phyloP scores from a whole-genome alignment of 805 yeast genomes.

The Wickerhamomyces rabaulensis region DNA sequence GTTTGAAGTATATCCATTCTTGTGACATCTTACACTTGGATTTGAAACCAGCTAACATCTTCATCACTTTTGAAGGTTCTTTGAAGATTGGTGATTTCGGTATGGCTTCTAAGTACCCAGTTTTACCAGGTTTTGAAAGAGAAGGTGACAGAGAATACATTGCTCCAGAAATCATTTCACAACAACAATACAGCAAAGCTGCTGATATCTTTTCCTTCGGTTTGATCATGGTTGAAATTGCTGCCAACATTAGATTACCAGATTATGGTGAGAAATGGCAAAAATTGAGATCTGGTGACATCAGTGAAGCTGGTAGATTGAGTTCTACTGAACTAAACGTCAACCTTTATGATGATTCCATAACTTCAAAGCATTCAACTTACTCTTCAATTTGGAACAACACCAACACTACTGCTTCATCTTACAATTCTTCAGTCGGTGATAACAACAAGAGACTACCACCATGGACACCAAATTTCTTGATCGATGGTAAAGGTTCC shows the following conservation, averaged over 20 bases:
- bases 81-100: conserved; percentile 97
- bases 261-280: conserved; percentile 98
- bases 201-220: conserved; percentile 97
- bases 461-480: conserved; percentile 81
- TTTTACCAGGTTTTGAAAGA: conserved; percentile 64
- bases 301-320: conserved; percentile 88
- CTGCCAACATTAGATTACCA: conserved; percentile 91
- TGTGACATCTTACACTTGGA: conserved; percentile 80
- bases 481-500: conserved; percentile 64
- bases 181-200: conserved; percentile 77
- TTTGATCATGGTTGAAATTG: conserved; percentile 86
- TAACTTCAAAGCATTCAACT: conserved; percentile 20
- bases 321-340: conserved; percentile 61
- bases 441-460: conserved; percentile 42
- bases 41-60: conserved; percentile 90
- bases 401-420: conserved; percentile 21
- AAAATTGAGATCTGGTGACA: conserved; percentile 87
- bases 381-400: conserved; percentile 21
- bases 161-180: conserved; percentile 90
- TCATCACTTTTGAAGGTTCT: conserved; percentile 91
- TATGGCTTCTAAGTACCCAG: conserved; percentile 79
- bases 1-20: conserved; percentile 75
- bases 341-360: conserved; percentile 20
- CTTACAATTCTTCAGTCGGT: conserved; percentile 24
- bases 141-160: conserved; percentile 98